These are phyloP conservation scores for Neodidymelliopsis sp. DNA, from an alignment of 2,329 filamentous ascomycete genomes.

Conservation along the genomic window DNA sequence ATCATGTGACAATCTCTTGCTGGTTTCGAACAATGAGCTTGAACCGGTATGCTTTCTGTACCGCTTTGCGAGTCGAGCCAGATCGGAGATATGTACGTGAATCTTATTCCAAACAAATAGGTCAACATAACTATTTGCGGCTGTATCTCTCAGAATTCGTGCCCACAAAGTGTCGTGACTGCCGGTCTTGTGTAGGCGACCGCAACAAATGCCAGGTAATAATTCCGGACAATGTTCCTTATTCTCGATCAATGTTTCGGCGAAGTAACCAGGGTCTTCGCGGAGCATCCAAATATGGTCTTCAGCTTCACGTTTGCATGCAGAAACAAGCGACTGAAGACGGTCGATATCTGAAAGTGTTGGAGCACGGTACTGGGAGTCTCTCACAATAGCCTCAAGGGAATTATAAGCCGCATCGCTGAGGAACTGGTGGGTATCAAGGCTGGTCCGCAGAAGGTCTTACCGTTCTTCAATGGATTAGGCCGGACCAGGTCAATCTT, in stretches of 20 bases:
- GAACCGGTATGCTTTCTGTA: not conserved
- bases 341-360: conserved; percentile 55
- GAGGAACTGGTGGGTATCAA: not conserved
- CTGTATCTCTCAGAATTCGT: not conserved
- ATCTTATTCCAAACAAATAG: not conserved
- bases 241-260: conserved; percentile 52
- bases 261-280: conserved; percentile 67
- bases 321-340: conserved; percentile 50
- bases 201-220: not conserved
- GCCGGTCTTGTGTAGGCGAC: not conserved
- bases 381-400: conserved; percentile 31
- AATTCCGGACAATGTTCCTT: conserved; percentile 55
- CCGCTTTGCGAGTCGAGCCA: not conserved
- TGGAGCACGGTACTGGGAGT: conserved; percentile 63
- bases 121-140: not conserved
- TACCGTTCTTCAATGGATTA: not conserved
- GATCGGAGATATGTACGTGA: not conserved
- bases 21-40: not conserved
- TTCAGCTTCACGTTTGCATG: conserved; percentile 9
- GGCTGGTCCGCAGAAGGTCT: not conserved
- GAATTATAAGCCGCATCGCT: not conserved
- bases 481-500: too few relatives aligned
- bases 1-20: not conserved
- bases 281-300: conserved; percentile 54
- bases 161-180: not conserved